phyloP scores from a whole-genome alignment of 148 eudicot genomes.

The Simmondsia chinensis region DNA sequence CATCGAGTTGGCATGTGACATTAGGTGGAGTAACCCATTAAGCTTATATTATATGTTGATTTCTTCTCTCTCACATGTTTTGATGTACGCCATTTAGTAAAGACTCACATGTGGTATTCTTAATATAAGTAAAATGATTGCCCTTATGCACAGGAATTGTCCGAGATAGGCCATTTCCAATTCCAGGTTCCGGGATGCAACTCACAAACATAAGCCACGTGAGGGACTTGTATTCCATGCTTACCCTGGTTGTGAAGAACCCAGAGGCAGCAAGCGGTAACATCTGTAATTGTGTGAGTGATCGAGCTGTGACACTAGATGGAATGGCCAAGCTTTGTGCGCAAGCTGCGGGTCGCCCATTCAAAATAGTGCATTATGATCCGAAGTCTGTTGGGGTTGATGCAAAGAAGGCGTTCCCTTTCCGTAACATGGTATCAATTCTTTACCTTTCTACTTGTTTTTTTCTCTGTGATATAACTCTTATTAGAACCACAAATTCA shows the following conservation, averaged over 20 bases:
- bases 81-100: no score
- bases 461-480: no score
- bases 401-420: conserved; percentile 95
- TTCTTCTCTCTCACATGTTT: no score
- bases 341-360: conserved; percentile 65
- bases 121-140: no score
- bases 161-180: conserved; percentile 73
- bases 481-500: no score
- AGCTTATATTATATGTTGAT: no score
- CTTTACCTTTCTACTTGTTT: neutral
- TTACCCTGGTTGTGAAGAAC: conserved; percentile 68
- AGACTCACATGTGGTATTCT: no score
- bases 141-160: conserved; percentile 92
- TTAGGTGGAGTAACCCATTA: no score
- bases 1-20: no score
- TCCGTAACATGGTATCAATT: conserved; percentile 70
- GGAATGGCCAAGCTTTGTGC: conserved; percentile 92
- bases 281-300: conserved; percentile 87
- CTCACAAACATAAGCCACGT: conserved; percentile 81
- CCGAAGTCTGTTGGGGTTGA: conserved; percentile 81
- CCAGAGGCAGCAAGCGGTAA: conserved; percentile 65
- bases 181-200: conserved; percentile 96
- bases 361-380: conserved; percentile 81
- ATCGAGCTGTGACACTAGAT: conserved; percentile 84
- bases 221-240: conserved; percentile 87